Conservation (phyloP, 805 yeast genomes). For the Candida taoyuanica region DNA sequence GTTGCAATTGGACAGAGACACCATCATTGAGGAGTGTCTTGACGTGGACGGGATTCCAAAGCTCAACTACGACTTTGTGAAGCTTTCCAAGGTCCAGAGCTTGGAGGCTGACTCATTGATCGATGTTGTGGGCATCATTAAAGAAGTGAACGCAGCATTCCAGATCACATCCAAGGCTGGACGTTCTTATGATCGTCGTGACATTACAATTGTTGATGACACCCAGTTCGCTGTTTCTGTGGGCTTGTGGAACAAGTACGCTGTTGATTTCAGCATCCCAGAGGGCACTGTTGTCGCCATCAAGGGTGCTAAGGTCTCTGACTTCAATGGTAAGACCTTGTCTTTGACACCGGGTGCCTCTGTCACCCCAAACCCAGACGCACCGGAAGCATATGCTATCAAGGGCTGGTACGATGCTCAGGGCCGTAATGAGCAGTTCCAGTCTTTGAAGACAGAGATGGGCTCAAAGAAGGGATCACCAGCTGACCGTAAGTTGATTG, state of each 20-base stretch:
- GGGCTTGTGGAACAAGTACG: conserved; percentile 89
- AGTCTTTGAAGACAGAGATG: conserved; percentile 54
- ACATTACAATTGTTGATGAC: conserved; percentile 80
- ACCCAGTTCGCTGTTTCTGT: conserved; percentile 68
- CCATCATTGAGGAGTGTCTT: conserved; percentile 64
- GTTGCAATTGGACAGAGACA: conserved; percentile 73
- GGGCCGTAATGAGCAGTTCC: conserved; percentile 62
- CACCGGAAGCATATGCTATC: conserved; percentile 78
- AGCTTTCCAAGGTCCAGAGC: conserved; percentile 59
- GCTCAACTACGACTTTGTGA: conserved; percentile 69
- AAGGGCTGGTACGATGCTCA: conserved; percentile 93
- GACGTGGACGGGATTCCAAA: conserved; percentile 71
- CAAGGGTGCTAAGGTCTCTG: conserved; percentile 85
- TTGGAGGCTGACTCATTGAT: conserved; percentile 67
- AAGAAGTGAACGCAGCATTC: conserved; percentile 66
- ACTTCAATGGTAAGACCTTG: conserved; percentile 81
- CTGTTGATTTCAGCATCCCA: conserved; percentile 67
- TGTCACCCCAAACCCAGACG: conserved; percentile 77
- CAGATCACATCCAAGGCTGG: conserved; percentile 89
- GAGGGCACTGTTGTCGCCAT: conserved; percentile 85
- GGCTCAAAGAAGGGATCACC: conserved; percentile 37
- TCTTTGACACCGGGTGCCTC: conserved; percentile 78
- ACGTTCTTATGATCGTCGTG: conserved; percentile 89
- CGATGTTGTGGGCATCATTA: conserved; percentile 85
- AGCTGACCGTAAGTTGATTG: conserved; percentile 59